Conservation (phyloP, 2,329 filamentous ascomycete genomes). For the Madurella fahalii region DNA sequence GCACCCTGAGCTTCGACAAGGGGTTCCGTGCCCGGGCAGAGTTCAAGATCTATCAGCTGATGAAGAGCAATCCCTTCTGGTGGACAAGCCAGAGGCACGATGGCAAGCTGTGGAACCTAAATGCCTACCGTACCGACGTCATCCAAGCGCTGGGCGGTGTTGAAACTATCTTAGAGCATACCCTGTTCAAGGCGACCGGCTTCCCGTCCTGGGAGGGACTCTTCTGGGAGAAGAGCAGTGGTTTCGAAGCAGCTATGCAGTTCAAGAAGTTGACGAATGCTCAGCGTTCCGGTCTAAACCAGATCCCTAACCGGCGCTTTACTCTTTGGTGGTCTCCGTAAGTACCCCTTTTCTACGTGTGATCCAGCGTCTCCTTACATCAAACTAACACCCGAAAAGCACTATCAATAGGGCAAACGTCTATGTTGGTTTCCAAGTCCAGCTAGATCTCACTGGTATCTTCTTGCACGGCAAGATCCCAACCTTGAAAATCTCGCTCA, state of each 20-base stretch:
- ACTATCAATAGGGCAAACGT: constrained; percentile 96
- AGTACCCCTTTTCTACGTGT: background rate
- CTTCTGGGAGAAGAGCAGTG: constrained; percentile 67
- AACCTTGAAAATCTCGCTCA: constrained; percentile 93
- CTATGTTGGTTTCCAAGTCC: constrained; percentile 98
- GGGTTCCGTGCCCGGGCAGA: constrained; percentile 93
- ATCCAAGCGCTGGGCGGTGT: constrained; percentile 96
- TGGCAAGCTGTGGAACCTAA: constrained; percentile 95
- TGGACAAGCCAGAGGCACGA: constrained; percentile 98
- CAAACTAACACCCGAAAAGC: background rate
- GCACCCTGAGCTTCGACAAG: constrained; percentile 96
- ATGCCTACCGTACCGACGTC: constrained; percentile 92
- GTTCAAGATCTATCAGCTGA: constrained; percentile 97
- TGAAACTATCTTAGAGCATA: constrained; percentile 96
- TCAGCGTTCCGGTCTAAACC: constrained; percentile 92
- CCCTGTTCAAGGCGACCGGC: constrained; percentile 91
- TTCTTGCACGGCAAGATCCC: constrained; percentile 99
- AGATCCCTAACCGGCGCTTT: constrained; percentile 97
- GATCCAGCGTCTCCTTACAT: background rate
- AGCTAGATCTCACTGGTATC: constrained; percentile 94
- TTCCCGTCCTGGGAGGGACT: constrained; percentile 97
- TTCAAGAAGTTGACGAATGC: constrained; percentile 99
- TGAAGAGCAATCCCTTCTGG: constrained; percentile 99
- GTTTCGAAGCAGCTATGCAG: constrained; percentile 60
- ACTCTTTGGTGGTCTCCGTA: constrained; percentile 90